These are phyloP conservation scores for Suillus bovinus DNA, from an alignment of 768 basidiomycete species.

Conservation along the genomic window DNA sequence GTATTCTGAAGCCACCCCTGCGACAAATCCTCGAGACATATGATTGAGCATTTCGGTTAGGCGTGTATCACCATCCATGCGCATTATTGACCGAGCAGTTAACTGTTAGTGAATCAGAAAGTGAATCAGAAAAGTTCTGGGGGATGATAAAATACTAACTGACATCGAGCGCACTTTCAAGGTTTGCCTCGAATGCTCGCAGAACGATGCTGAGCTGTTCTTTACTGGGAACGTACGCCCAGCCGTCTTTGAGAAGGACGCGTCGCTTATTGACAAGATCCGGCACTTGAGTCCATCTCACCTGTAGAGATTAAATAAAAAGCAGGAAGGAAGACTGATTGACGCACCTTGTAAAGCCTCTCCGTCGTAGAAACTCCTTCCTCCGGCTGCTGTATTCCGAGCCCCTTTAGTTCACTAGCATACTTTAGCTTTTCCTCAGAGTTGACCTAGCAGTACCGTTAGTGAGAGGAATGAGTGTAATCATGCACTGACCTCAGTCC, in stretches of 20 bases:
- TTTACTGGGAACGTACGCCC: conserved; percentile 83
- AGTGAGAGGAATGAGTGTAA: conserved; percentile 9
- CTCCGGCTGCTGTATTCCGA: conserved; percentile 15
- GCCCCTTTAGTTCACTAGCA: conserved; percentile 45
- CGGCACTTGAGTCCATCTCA: conserved; percentile 95
- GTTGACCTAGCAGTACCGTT: conserved; percentile 46
- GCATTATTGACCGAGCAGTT: conserved; percentile 84
- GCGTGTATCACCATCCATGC: conserved; percentile 93
- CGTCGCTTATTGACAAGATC: conserved; percentile 83
- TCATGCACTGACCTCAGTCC: conserved; percentile 50
- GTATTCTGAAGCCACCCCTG: conserved; percentile 89
- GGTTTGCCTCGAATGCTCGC: conserved; percentile 75
- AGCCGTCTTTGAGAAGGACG: conserved; percentile 76
- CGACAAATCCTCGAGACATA: conserved; percentile 90
- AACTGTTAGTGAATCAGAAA: conserved; percentile 44
- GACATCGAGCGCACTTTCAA: conserved; percentile 81
- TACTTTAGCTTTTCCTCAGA: conserved; percentile 54
- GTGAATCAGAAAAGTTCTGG: conserved; percentile 12
- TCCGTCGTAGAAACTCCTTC: neutral
- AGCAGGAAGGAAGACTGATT: neutral
- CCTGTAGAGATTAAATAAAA: conserved; percentile 45
- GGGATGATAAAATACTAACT: neutral
- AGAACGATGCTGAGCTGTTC: conserved; percentile 85
- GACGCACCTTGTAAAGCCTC: conserved; percentile 71
- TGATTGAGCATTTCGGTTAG: conserved; percentile 87